Conservation (phyloP, 1,139 yeast species). For the Eremothecium gossypii region DNA sequence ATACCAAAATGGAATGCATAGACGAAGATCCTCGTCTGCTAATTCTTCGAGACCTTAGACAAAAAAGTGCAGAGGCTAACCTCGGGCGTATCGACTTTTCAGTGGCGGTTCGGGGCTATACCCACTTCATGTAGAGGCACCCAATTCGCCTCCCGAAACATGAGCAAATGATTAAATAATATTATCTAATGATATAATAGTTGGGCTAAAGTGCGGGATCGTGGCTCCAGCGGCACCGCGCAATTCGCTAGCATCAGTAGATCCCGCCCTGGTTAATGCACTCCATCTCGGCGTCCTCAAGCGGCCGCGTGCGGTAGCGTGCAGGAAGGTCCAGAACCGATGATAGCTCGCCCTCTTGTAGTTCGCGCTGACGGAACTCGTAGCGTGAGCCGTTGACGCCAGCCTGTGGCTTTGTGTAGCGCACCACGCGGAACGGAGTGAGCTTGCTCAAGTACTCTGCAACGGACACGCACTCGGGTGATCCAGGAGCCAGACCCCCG, state of each 20-base stretch:
- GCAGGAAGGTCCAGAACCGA: conserved; percentile 59
- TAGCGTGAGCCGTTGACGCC: conserved; percentile 35
- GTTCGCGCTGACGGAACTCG: conserved; percentile 31
- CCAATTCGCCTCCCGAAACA: background rate
- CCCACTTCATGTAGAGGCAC: conserved; percentile 16
- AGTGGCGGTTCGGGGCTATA: conserved; percentile 24
- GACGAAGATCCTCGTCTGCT: conserved; percentile 44
- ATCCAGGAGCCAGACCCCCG: conserved; percentile 35
- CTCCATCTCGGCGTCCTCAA: conserved; percentile 63
- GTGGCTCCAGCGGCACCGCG: too few relatives aligned
- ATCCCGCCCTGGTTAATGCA: conserved; percentile 75
- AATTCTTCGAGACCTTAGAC: conserved; percentile 41
- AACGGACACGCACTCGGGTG: conserved; percentile 23
- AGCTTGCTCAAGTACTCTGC: conserved; percentile 24
- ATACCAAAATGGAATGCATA: conserved; percentile 52
- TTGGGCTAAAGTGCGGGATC: too few relatives aligned
- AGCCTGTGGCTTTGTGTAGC: conserved; percentile 24
- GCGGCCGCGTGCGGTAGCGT: conserved; percentile 56
- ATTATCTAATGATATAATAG: background rate
- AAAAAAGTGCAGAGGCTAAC: conserved; percentile 13
- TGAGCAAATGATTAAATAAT: too few relatives aligned
- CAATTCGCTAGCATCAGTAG: conserved; percentile 5
- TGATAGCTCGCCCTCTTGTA: conserved; percentile 30
- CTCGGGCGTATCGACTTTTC: conserved; percentile 19
- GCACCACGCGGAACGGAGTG: conserved; percentile 28